A percentile compares a stretch with the other conserved stretches of the same genome.
These are phyloP conservation scores for Guyanaporus albipodus DNA, from an alignment of 768 basidiomycete genomes.

Conservation along the genomic window DNA sequence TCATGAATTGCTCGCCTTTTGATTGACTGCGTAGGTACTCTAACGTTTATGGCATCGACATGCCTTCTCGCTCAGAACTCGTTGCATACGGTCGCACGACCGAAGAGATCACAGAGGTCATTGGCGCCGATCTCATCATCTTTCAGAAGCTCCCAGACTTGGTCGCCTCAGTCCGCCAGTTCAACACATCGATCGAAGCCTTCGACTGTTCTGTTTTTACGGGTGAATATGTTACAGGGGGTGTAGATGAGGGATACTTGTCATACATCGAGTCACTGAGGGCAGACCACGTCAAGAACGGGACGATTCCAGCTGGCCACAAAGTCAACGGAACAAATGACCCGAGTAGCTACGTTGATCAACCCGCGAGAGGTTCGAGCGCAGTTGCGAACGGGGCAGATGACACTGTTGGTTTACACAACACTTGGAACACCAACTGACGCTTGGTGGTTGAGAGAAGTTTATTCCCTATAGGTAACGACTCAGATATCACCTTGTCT, in stretches of 20 bases:
- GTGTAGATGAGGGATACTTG: slow-evolving; percentile 82
- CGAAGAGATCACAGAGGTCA: slow-evolving; percentile 68
- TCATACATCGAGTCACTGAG: slow-evolving; percentile 68
- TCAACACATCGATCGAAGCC: slow-evolving; percentile 68
- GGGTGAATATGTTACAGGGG: slow-evolving; percentile 94
- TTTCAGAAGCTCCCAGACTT: slow-evolving; percentile 93
- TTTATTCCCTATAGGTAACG: slow-evolving; percentile 3
- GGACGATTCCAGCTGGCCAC: slow-evolving; percentile 33
- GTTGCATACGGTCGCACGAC: slow-evolving; percentile 79
- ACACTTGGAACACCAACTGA: slow-evolving; percentile 52
- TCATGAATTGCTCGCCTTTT: background rate
- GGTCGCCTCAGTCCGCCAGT: slow-evolving; percentile 75
- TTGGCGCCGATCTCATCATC: slow-evolving; percentile 94
- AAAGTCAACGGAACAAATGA: slow-evolving; percentile 33
- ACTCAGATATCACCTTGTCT: background rate
- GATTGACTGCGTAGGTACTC: slow-evolving; percentile 51
- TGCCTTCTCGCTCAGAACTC: slow-evolving; percentile 93
- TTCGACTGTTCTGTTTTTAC: slow-evolving; percentile 99
- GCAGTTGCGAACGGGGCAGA: slow-evolving; percentile 60
- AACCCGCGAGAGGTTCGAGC: slow-evolving; percentile 30
- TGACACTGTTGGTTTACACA: slow-evolving; percentile 77
- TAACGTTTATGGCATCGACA: slow-evolving; percentile 99
- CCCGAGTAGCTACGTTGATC: slow-evolving; percentile 16
- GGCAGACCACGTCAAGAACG: slow-evolving; percentile 75
- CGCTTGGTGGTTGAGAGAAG: background rate